Evolutionary conservation across 805 yeast genomes (phyloP), one percentile per base, ranked within the genome.

Genomic region (Starmerella tilneyi): DNA sequence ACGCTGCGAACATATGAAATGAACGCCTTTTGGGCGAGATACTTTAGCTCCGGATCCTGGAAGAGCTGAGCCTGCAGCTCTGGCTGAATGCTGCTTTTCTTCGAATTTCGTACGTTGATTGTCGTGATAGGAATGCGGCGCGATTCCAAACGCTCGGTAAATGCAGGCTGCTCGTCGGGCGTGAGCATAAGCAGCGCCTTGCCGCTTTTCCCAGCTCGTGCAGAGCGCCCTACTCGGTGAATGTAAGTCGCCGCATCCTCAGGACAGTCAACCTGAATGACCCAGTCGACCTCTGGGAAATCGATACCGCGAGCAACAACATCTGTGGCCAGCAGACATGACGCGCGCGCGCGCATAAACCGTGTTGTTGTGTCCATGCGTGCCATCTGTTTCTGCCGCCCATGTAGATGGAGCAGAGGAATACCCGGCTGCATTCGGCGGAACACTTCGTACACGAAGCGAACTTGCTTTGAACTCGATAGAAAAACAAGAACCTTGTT

Each of bases 261-360:
- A 0, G 96, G 95, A 56, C 94, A 83, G 59, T 85, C 96, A 1
- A 84, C 72, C 61, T 85, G 96, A 8, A 85, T 69, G n/a, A 85
- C 94, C 96, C 96, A 85, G 59, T 86, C 94, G 41, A 85, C 83
- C 5, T 88, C 83, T 0, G 96, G 95, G 63, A 86, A 84, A 62
- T 85, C 96, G 32, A 85, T 73, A 15, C 96, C 96, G 60, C 96
- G 70, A 1, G 96, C 94, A 11, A 84, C 94, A 36, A 85, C 80
- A 64, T 85, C 96, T 0, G 96, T 85, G 0, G 94, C 92, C 58
- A 85, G 78, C 39, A 85, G 65, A 65, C 94, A 84, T 13, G 84
- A 83, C 44, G 81, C 75, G 53, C 81, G 82, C 2, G 94, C 79
- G 46, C 79, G 75, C 9, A 85, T 74, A 61, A 84, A 85, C 62